Percentiles rank a stretch among this genome's conserved stretches.
phyloP scores from a whole-genome alignment of 768 basidiomycete species.

The Tricholoma terreum region DNA sequence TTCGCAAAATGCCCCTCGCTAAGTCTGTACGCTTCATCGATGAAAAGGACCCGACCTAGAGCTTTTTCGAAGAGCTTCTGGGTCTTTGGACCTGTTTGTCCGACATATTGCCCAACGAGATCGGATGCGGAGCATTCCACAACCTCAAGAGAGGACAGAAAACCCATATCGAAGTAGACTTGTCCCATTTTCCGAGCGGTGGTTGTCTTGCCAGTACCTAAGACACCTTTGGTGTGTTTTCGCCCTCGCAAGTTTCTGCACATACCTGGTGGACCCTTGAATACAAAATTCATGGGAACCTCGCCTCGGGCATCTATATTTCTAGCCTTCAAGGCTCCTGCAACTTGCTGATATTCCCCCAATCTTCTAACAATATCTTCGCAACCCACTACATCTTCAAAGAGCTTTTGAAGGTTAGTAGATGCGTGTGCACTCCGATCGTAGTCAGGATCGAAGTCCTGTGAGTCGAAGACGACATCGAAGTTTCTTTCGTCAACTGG shows the following conservation, averaged over 20 bases:
- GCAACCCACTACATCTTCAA: conserved; percentile 61
- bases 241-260: too few relatives aligned
- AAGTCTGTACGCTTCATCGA: conserved; percentile 71
- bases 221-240: too few relatives aligned
- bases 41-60: conserved; percentile 63
- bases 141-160: conserved; percentile 44
- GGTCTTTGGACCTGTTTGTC: conserved; percentile 70
- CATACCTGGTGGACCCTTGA: conserved; percentile 74
- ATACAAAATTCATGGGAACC: conserved; percentile 66
- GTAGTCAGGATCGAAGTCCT: conserved; percentile 63
- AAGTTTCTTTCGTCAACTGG: conserved; percentile 17
- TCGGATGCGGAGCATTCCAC: conserved; percentile 69
- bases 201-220: conserved; percentile 65
- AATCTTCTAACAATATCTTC: conserved; percentile 51
- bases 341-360: conserved; percentile 48
- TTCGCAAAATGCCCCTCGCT: conserved; percentile 59
- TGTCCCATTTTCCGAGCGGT: conserved; percentile 59
- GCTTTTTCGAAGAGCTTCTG: conserved; percentile 58
- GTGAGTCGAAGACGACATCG: conserved; percentile 47
- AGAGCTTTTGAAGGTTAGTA: conserved; percentile 50
- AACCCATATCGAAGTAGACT: conserved; percentile 63
- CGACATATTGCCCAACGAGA: conserved; percentile 65
- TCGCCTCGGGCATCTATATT: conserved; percentile 43
- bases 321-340: conserved; percentile 36
- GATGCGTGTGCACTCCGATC: conserved; percentile 47